These are phyloP conservation scores for Xylariaceae sp. DNA, from an alignment of 2,329 filamentous ascomycete genomes.

Conservation along the genomic window DNA sequence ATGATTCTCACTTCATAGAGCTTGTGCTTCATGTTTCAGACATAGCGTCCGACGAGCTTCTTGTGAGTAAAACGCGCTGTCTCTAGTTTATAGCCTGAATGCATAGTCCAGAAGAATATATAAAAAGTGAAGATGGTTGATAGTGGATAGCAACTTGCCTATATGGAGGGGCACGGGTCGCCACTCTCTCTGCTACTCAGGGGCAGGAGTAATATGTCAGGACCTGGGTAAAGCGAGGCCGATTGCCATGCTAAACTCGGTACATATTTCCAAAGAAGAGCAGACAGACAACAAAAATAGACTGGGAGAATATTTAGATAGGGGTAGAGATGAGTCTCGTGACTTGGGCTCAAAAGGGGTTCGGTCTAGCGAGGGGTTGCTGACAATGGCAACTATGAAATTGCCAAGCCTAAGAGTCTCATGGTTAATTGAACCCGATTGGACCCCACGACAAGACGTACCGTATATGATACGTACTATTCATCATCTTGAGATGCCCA, in stretches of 20 bases:
- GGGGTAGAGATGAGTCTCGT: background rate
- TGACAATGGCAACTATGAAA: background rate
- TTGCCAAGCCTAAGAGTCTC: background rate
- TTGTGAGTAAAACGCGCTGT: too few species aligned
- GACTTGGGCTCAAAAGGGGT: constrained; percentile 4
- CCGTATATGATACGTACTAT: background rate
- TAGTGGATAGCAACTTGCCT: background rate
- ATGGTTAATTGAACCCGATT: background rate
- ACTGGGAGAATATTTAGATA: too few species aligned
- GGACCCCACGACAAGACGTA: background rate
- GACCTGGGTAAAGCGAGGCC: background rate
- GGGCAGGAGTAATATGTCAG: too few species aligned
- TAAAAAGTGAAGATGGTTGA: background rate
- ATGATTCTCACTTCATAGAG: background rate
- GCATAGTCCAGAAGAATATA: too few species aligned
- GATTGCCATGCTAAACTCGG: too few species aligned
- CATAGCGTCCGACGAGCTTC: too few species aligned
- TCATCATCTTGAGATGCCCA: background rate
- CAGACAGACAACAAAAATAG: too few species aligned
- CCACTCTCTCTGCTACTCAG: too few species aligned
- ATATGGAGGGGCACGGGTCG: too few species aligned
- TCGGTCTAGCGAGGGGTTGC: background rate
- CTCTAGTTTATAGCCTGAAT: too few species aligned
- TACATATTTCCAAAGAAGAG: too few species aligned
- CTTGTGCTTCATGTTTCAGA: background rate